Evolutionary conservation across 345 rosid species (phyloP).

Genomic region (Nasturtium officinale): DNA sequence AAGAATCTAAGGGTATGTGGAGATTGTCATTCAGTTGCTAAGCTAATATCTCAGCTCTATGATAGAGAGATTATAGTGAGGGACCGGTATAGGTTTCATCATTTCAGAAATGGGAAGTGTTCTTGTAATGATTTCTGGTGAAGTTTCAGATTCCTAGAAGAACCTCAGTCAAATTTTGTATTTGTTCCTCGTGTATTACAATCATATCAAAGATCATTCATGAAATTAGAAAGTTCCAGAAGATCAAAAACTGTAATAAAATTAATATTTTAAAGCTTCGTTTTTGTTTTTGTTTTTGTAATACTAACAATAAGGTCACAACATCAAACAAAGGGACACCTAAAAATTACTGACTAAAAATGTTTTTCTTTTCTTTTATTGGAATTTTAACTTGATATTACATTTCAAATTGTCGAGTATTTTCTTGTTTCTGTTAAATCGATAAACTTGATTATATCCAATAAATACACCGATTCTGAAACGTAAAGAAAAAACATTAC

Average conservation of each 20-base stretch:
- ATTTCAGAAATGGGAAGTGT: slow-evolving; percentile 63
- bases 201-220: background rate
- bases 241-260: no score
- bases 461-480: background rate
- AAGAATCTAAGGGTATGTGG: slow-evolving; percentile 74
- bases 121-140: slow-evolving; percentile 77
- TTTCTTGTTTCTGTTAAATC: background rate
- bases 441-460: background rate
- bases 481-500: background rate
- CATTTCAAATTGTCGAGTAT: background rate
- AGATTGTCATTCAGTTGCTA: slow-evolving; percentile 70
- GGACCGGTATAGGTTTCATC: slow-evolving; percentile 69
- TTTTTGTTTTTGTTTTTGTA: no score
- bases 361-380: background rate
- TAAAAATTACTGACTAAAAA: background rate
- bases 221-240: no score
- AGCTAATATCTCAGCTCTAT: slow-evolving; percentile 61
- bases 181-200: slow-evolving; percentile 20
- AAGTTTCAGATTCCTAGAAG: slow-evolving; percentile 13
- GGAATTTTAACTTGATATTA: background rate
- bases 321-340: background rate
- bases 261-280: no score
- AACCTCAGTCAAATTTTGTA: background rate
- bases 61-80: slow-evolving; percentile 60
- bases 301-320: background rate